phyloP scores from a whole-genome alignment of 2,329 filamentous ascomycete genomes.

The Aspergillus aculeatus region DNA sequence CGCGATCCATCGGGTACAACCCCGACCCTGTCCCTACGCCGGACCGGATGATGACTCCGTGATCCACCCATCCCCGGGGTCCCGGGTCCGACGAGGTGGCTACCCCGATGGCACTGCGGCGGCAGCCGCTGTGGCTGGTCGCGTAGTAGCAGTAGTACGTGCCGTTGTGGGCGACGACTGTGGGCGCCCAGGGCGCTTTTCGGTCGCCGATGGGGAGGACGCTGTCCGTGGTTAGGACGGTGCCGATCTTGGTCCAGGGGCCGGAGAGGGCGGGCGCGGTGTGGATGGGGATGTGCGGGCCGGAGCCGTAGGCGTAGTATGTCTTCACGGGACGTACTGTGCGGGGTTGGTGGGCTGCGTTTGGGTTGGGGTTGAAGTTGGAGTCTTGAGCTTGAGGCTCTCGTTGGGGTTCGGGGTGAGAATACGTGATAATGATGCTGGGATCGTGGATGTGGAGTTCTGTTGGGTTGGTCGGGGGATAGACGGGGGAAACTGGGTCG shows the following conservation, averaged over 20 bases:
- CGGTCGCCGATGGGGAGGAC: constrained; percentile 36
- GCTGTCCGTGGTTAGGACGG: constrained; percentile 30
- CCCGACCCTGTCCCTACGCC: constrained; percentile 30
- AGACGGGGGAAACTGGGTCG: background rate
- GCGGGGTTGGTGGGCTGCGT: background rate
- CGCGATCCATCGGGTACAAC: constrained; percentile 39
- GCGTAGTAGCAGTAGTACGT: constrained; percentile 66
- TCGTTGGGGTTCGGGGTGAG: constrained; percentile 7
- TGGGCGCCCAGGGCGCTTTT: constrained; percentile 55
- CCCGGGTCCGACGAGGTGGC: constrained; percentile 48
- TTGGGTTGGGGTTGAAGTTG: background rate
- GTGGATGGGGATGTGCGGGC: constrained; percentile 32
- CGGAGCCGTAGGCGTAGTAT: constrained; percentile 36
- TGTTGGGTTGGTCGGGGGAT: constrained; percentile 4
- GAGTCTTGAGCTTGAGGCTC: background rate
- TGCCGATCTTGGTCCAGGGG: constrained; percentile 32
- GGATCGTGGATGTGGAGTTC: constrained; percentile 34
- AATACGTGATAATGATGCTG: constrained; percentile 25
- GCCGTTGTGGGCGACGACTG: constrained; percentile 56
- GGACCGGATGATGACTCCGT: constrained; percentile 37
- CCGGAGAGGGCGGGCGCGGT: constrained; percentile 29
- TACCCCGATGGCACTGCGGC: constrained; percentile 62
- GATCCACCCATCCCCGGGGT: constrained; percentile 36
- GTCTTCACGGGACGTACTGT: no score
- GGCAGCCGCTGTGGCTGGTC: constrained; percentile 60